Base-by-base conservation (phyloP, 257 asterid genomes). In the Penstemon barbatus region DNA sequence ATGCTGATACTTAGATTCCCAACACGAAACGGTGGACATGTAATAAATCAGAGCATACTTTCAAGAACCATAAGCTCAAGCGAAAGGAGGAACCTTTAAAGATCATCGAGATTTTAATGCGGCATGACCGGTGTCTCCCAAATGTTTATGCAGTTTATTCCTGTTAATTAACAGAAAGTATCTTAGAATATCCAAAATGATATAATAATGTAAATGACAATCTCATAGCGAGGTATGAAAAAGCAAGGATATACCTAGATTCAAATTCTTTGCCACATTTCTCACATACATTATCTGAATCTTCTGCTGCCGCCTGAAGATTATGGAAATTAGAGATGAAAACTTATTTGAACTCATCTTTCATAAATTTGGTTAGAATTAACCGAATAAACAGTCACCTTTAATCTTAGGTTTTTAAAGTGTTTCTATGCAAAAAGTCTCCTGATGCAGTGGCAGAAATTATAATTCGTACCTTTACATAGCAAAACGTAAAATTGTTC, bases 91-190 rank as follows among this genome's bases (percentile, higher is more conserved):
- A 56, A 77, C 33, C 33, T 52, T 58, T 50, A 48, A 71, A 9
- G 18, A 65, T 85, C 86, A 85, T 74, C 82, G 79, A 18, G 76
- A 79, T 77, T 66, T 92, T 56, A 86, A 54, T n/a, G 81, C 49
- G n/a, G 98, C 92, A 44, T 90, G 98, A 36, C 91, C 96, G 3
- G 96, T 83, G 12, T 87, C 95, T 42, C 84, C 94, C 78, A 92
- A 74, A 84, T 92, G 98, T 79, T 81, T 80, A 69, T 89, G 95
- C 72, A 92, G 78, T 68, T 76, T 86, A 79, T 76, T 90, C 96
- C 96, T 92, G 90, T 60, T 63, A 64, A 53, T 48, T 44, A 48
- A 49, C 61, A 13, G 12, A 39, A 53, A 25, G 33, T 25, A 25
- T 25, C 33, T 25, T 8, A 71, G 49, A 4, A 70, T 72, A 68